phyloP scores from a whole-genome alignment of 2,329 filamentous ascomycete genomes.

The Cadophora luteo-olivacea region DNA sequence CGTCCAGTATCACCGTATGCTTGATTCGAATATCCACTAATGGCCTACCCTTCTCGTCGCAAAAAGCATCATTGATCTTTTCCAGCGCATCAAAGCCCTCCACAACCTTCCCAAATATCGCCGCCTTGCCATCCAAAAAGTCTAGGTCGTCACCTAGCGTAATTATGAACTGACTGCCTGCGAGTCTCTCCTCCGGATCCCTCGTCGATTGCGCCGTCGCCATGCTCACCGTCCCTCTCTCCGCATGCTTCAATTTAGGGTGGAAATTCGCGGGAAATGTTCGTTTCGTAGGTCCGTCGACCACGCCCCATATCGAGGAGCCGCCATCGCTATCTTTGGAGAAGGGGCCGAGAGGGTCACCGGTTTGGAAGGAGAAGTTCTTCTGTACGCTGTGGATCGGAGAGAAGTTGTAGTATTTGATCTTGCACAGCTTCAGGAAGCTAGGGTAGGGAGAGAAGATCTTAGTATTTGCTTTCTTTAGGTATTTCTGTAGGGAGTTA shows the following conservation, averaged over 20 bases:
- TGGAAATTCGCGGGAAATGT: conserved; percentile 86
- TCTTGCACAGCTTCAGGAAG: conserved; percentile 98
- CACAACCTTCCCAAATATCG: conserved; percentile 92
- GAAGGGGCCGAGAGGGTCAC: conserved; percentile 88
- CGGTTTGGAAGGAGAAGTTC: conserved; percentile 94
- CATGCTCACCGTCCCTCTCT: conserved; percentile 95
- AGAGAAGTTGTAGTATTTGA: conserved; percentile 99
- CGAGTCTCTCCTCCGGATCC: conserved; percentile 82
- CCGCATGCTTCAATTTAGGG: conserved; percentile 84
- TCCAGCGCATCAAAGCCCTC: conserved; percentile 95
- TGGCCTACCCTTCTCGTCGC: conserved; percentile 84
- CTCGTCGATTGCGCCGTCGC: conserved; percentile 81
- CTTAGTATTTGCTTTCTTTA: conserved; percentile 54
- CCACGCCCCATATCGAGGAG: conserved; percentile 87
- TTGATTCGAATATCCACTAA: conserved; percentile 94
- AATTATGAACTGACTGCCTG: conserved; percentile 92
- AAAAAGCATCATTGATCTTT: conserved; percentile 89
- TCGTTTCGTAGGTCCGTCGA: conserved; percentile 73
- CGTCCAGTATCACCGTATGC: conserved; percentile 90
- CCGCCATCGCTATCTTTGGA: conserved; percentile 89
- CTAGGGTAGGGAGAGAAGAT: conserved; percentile 57
- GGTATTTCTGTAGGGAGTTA: conserved; percentile 56
- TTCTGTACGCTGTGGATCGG: conserved; percentile 92
- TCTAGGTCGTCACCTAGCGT: conserved; percentile 90
- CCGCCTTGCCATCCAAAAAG: conserved; percentile 90